These are phyloP conservation scores for Penicillium odoratum DNA, from an alignment of 495 filamentous ascomycete genomes.

Conservation along the genomic window DNA sequence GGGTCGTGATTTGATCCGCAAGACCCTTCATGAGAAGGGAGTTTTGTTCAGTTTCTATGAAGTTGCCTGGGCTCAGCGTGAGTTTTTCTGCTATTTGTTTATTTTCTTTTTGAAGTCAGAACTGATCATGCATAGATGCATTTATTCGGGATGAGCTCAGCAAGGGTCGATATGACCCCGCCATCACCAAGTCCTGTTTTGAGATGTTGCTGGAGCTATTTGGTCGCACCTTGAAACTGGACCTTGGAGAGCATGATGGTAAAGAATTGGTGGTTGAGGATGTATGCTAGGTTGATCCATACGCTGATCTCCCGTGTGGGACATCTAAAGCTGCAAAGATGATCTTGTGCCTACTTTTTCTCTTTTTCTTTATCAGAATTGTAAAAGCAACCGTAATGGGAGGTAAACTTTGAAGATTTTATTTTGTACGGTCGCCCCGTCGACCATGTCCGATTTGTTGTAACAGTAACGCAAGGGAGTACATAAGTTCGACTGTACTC, in stretches of 20 bases:
- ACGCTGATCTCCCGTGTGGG: slow-evolving; percentile 8
- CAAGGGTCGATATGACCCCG: slow-evolving; percentile 91
- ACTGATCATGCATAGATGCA: slow-evolving; percentile 52
- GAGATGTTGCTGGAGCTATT: slow-evolving; percentile 89
- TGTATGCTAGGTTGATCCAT: slow-evolving; percentile 47
- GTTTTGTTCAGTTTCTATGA: slow-evolving; percentile 84
- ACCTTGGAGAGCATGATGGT: slow-evolving; percentile 63
- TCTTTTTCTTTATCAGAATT: background rate
- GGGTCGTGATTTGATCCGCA: slow-evolving; percentile 83
- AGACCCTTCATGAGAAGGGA: slow-evolving; percentile 74
- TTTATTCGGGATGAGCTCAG: slow-evolving; percentile 96
- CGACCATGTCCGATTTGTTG: background rate
- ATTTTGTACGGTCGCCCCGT: background rate
- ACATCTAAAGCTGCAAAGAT: background rate
- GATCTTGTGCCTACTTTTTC: no score
- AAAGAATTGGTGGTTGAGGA: slow-evolving; percentile 55
- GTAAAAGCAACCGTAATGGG: background rate
- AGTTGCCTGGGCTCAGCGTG: slow-evolving; percentile 84
- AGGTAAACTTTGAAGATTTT: background rate
- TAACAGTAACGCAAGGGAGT: background rate
- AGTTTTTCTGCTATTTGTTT: slow-evolving; percentile 27
- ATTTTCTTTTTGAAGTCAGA: background rate
- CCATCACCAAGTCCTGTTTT: slow-evolving; percentile 84
- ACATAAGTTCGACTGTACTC: background rate
- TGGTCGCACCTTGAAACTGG: slow-evolving; percentile 70